phyloP scores from a whole-genome alignment of 2,329 filamentous ascomycete genomes.

The Verticillium klebahnii region DNA sequence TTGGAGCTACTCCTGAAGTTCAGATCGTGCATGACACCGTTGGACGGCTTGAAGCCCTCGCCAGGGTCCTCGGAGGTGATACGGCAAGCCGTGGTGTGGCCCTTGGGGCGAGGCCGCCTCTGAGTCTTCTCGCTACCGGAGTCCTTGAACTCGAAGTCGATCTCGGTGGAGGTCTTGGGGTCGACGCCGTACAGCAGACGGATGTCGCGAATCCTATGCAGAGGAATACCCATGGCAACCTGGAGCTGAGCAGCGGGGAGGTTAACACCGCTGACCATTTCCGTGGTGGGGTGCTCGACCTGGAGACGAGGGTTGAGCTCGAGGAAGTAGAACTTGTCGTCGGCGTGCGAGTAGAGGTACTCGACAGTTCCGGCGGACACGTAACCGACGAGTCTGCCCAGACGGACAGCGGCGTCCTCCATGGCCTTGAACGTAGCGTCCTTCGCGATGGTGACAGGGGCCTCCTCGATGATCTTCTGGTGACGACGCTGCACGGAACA shows the following conservation, averaged over 20 bases:
- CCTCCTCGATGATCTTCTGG: conserved; percentile 99
- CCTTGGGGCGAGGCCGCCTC: conserved; percentile 86
- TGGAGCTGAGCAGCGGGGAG: conserved; percentile 95
- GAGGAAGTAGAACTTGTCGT: conserved; percentile 99
- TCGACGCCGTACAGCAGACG: conserved; percentile 93
- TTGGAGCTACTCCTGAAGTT: conserved; percentile 99
- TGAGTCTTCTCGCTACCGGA: conserved; percentile 80
- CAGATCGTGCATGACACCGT: conserved; percentile 97
- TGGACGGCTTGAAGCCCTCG: conserved; percentile 99
- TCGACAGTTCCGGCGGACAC: conserved; percentile 98
- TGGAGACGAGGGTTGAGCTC: conserved; percentile 98
- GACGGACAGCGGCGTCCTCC: conserved; percentile 92
- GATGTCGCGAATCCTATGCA: conserved; percentile 95
- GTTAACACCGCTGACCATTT: conserved; percentile 99
- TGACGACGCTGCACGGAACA: conserved; percentile 97
- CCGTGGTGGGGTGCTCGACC: conserved; percentile 98
- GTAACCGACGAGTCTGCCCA: conserved; percentile 92
- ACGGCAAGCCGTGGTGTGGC: conserved; percentile 96
- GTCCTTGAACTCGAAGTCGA: conserved; percentile 94
- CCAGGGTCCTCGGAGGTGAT: conserved; percentile 98
- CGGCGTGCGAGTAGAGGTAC: conserved; percentile 95
- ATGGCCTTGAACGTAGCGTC: conserved; percentile 86
- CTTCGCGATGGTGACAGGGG: conserved; percentile 94
- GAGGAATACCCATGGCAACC: conserved; percentile 95
- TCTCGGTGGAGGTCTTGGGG: conserved; percentile 77